Evolutionary conservation across 768 basidiomycete species (phyloP).

Genomic region (Lanmaoa rubissima): DNA sequence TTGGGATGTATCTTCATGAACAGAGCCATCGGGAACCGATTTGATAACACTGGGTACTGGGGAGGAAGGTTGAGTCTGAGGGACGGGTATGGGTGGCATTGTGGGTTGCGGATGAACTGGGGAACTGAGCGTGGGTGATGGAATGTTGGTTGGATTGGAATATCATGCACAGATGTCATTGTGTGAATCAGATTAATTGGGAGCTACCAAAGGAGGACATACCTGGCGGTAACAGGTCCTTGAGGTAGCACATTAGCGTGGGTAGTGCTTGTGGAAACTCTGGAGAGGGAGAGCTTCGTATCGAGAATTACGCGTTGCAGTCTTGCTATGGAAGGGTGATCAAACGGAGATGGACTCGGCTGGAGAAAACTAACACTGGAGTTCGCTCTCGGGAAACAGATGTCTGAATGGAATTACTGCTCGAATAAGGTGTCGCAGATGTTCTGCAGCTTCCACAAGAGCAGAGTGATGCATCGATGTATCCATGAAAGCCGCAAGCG

Average conservation of each 20-base stretch:
- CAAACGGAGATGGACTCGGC: not conserved
- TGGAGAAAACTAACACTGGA: conserved; percentile 19
- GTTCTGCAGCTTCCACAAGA: conserved; percentile 2
- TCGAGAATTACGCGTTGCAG: conserved; percentile 18
- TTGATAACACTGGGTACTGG: not conserved
- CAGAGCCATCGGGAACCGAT: not conserved
- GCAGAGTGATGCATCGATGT: not conserved
- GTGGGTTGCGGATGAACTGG: not conserved
- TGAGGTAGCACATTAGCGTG: not conserved
- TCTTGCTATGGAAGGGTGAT: conserved; percentile 14
- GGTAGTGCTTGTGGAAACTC: not conserved
- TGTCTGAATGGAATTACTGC: conserved; percentile 20
- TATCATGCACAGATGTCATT: not conserved
- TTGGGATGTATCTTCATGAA: not conserved
- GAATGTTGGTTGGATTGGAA: not conserved
- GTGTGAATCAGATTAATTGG: conserved; percentile 1
- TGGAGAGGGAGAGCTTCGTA: conserved; percentile 1
- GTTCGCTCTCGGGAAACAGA: conserved; percentile 21
- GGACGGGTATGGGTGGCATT: not conserved
- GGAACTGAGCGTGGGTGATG: not conserved
- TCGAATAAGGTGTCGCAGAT: conserved; percentile 19
- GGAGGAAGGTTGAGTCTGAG: not conserved
- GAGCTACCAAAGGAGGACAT: conserved; percentile 8
- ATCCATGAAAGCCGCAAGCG: conserved; percentile 15
- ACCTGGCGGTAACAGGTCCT: conserved; percentile 4